Base-by-base conservation (phyloP, 2,329 filamentous ascomycete genomes). In the Grosmannia clavigera region DNA sequence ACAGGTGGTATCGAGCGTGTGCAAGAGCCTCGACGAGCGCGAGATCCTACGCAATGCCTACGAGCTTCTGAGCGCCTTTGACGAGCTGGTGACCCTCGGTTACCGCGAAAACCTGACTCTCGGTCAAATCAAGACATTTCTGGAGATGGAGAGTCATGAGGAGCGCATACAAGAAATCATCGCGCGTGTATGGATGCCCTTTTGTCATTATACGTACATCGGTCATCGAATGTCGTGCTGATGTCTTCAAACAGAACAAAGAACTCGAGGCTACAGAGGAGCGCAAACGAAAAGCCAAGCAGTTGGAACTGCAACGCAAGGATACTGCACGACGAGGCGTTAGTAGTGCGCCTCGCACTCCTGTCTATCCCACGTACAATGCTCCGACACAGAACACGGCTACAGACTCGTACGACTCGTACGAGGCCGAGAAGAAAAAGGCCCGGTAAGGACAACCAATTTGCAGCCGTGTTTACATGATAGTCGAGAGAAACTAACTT, bases 61-160 rank as follows among this genome's bases (percentile, higher is more conserved):
- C 71, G 95, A 99, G 72, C 81, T 99, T 50, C 84, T 99, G 65
- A 95, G 90, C 72, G 94, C 94, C 55, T 99, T 97, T 69, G 94
- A 99, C 70, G 94, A 99, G 77, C 82, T 99, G 61, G 92, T 99
- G 62, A 96, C 92, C 0, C 79, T 96, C 64, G 94, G 94, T 14
- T 97, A 99, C 76, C 78, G 94, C 69, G 94, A 99, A 77, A 99
- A 99, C 74, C 77, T 99, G 67, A 95, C 92, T 29, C 83, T 99
- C 68, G 90, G 86, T 74, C 95, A 99, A 76, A 99, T 99, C 79
- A 96, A 95, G 81, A 96, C 94, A 2, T 99, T 99, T 80, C 75
- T 99, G 67, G 95, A 97, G 71, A 99, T 99, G 94, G 94, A 99
- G 75, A 94, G 88, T 74, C 94, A 99, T 70, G 95, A 99, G 75